Evolutionary conservation across 495 filamentous ascomycete genomes (phyloP).

Genomic region (Coniosporium apollinis): DNA sequence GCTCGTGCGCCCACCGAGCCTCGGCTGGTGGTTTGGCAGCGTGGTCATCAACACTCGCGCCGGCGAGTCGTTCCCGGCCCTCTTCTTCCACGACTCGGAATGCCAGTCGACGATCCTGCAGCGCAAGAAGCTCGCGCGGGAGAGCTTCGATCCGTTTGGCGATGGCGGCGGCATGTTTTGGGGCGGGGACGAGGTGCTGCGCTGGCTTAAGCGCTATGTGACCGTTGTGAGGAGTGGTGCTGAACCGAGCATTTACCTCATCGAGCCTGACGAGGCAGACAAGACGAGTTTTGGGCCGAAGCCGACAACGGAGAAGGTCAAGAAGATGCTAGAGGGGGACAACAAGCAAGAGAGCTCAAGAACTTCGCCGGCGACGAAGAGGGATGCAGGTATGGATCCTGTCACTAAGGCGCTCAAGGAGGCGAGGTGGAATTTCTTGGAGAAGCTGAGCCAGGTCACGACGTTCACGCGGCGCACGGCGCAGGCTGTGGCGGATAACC

Average conservation of each 20-base stretch:
- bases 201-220: conserved; percentile 78
- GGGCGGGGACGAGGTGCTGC: conserved; percentile 89
- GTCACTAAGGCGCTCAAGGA: conserved; percentile 91
- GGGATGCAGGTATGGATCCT: conserved; percentile 81
- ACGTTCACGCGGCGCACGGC: conserved; percentile 86
- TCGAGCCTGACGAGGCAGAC: conserved; percentile 77
- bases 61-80: conserved; percentile 80
- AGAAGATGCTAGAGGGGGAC: conserved; percentile 14
- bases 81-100: conserved; percentile 96
- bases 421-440: conserved; percentile 86
- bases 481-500: conserved; percentile 79
- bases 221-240: conserved; percentile 63
- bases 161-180: conserved; percentile 79
- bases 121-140: conserved; percentile 65
- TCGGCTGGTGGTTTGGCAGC: conserved; percentile 97
- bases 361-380: conserved; percentile 17
- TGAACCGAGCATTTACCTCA: conserved; percentile 76
- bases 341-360: conserved; percentile 8
- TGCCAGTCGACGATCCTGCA: conserved; percentile 91
- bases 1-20: conserved; percentile 75
- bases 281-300: conserved; percentile 60
- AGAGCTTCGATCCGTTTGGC: conserved; percentile 81
- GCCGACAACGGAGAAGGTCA: conserved; percentile 27
- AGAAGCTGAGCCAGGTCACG: conserved; percentile 90
- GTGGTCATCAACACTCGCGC: conserved; percentile 78